Base-by-base conservation (phyloP, 2,329 filamentous ascomycete genomes). In the Pyrenochaeta sp. region DNA sequence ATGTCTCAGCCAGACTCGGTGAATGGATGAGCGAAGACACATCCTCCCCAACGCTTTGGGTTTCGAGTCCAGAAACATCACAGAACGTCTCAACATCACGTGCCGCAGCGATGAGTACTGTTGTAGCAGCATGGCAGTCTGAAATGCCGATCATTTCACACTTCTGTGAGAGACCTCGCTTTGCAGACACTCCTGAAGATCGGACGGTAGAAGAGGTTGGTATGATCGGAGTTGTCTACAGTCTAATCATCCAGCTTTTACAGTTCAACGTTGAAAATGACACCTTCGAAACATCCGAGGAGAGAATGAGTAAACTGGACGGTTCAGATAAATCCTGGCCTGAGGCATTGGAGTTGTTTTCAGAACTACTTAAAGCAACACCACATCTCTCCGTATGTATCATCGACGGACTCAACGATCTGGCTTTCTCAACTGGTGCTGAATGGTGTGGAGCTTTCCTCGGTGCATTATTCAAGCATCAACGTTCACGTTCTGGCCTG, bases 191-290 rank as follows among this genome's bases (percentile, higher is more conserved):
- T 1, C 4, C 47, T 10, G 18, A 42, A 7, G 37, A 20, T 12
- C 41, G 45, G 9, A 39, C 15, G 1, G 18, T 56, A 0, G 61
- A 61, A 32, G 12, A 57, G 17, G 44, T 46, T 2, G 59, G 61
- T 7, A 7, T 64, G 30, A 52, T 61, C 10, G 56, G 61, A n/a
- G 39, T 61, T 5, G 51, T 62, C 7, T 62, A 62, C 36, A 56
- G 51, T 31, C 54, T 62, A 2, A 51, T 63, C 17, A 36, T 23
- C 15, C 61, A 62, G 21, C 56, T 64, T 6, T 33, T 60, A 5
- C 58, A 61, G 21, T 64, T 64, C 35, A 32, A 45, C 20, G 36
- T 55, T n/a, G 33, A 46, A 12, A 27, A 40, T 14, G 48, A 56
- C 12, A 14, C 9, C 4, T 45, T 56, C 15, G 11, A 29, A 6